These are phyloP conservation scores for Gelatoporia subvermispora DNA, from an alignment of 768 basidiomycete species.

Conservation along the genomic window DNA sequence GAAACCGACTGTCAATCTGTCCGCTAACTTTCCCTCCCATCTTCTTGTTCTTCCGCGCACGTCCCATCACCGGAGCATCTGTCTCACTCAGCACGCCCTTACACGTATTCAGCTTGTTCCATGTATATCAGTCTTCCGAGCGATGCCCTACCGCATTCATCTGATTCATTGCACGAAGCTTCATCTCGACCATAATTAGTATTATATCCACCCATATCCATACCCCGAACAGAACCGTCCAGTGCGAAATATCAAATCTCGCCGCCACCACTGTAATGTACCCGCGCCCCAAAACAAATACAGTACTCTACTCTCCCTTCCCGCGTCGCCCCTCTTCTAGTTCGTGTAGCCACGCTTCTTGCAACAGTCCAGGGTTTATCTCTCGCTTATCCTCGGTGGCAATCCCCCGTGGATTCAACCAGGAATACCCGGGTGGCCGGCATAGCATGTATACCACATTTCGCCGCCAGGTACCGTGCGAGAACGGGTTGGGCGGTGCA, in stretches of 20 bases:
- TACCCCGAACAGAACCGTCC: background rate
- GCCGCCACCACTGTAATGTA: background rate
- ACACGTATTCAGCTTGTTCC: too few relatives aligned
- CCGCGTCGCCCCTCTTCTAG: slow-evolving; percentile 16
- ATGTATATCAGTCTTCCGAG: too few relatives aligned
- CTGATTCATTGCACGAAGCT: too few relatives aligned
- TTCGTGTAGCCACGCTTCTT: slow-evolving; percentile 21
- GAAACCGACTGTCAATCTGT: too few relatives aligned
- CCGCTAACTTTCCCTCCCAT: too few relatives aligned
- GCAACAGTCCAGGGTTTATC: slow-evolving; percentile 62
- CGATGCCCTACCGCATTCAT: too few relatives aligned
- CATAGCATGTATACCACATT: slow-evolving; percentile 78
- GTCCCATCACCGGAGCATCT: too few relatives aligned
- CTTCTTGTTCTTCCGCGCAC: too few relatives aligned
- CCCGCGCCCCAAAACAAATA: background rate
- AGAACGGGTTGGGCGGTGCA: slow-evolving; percentile 81
- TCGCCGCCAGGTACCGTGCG: slow-evolving; percentile 67
- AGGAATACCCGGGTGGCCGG: slow-evolving; percentile 74
- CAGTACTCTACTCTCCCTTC: slow-evolving; percentile 8
- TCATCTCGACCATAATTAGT: too few relatives aligned
- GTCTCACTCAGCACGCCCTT: too few relatives aligned
- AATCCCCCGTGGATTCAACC: slow-evolving; percentile 59
- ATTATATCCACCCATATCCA: background rate
- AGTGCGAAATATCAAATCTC: background rate
- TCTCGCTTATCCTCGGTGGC: slow-evolving; percentile 70